These are phyloP conservation scores for Pinus albicaulis DNA, from an alignment of 75 land plant species.

Conservation along the genomic window DNA sequence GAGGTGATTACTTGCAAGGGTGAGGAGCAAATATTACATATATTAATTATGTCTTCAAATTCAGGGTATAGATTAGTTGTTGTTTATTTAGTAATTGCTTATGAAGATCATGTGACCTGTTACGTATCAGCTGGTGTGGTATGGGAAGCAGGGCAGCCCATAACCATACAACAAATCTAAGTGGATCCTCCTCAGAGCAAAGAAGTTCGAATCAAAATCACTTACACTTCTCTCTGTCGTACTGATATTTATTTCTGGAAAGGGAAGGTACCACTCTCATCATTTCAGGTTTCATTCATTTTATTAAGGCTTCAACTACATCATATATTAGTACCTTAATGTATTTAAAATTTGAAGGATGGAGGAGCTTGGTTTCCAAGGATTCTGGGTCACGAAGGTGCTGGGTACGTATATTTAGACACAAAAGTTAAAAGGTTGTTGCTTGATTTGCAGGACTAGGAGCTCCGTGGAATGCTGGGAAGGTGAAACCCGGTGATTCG, in stretches of 20 bases:
- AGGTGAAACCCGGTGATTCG: constrained; percentile 27
- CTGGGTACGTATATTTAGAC: constrained; percentile 18
- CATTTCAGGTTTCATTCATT: background rate
- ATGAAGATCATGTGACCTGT: background rate
- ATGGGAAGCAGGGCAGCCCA: constrained; percentile 21
- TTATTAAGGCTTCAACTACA: background rate
- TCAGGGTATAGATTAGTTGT: background rate
- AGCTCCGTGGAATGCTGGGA: constrained; percentile 37
- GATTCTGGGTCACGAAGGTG: constrained; percentile 38
- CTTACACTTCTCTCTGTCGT: constrained; percentile 40
- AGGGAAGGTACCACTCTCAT: constrained; percentile 2
- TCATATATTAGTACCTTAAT: background rate
- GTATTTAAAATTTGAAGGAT: constrained; percentile 14
- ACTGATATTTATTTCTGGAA: constrained; percentile 33
- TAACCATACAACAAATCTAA: constrained; percentile 25
- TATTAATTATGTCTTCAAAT: background rate
- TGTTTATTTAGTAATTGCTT: background rate
- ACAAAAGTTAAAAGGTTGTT: background rate
- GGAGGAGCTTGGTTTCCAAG: constrained; percentile 39
- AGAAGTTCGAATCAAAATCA: constrained; percentile 42
- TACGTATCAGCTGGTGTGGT: background rate
- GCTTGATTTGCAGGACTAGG: constrained; percentile 23
- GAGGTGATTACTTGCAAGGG: background rate
- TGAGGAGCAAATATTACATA: background rate
- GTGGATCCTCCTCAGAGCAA: constrained; percentile 35